A percentile compares a stretch with the other conserved stretches of the same genome.
Conservation (phyloP, 129 eudicot genomes). For the Artemisia annua region DNA sequence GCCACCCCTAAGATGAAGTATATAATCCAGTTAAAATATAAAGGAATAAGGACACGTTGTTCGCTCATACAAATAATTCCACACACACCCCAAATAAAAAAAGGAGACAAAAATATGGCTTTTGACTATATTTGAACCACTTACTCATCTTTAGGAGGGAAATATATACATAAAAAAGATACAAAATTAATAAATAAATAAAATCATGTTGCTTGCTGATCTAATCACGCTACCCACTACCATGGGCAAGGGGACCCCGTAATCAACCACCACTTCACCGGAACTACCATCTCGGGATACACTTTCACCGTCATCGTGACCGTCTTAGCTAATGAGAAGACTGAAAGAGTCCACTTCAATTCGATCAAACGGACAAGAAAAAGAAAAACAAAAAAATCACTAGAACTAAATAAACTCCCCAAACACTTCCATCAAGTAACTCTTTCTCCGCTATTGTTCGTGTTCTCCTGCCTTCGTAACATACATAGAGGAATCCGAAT, state of each 20-base stretch:
- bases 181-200: background rate
- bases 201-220: background rate
- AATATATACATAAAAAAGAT: background rate
- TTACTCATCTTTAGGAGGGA: constrained; percentile 25
- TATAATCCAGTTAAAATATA: no score
- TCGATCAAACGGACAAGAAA: constrained; percentile 21
- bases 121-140: constrained; percentile 32
- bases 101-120: background rate
- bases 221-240: constrained; percentile 2
- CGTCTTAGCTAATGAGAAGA: background rate
- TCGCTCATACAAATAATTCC: constrained; percentile 4
- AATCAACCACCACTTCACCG: constrained; percentile 17
- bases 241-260: background rate
- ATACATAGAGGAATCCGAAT: constrained; percentile 6
- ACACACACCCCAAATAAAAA: background rate
- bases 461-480: constrained; percentile 10
- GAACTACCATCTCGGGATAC: background rate
- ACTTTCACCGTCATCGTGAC: background rate
- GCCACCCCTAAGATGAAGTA: no score
- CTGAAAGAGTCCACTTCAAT: background rate
- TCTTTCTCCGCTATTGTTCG: constrained; percentile 14
- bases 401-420: constrained; percentile 20
- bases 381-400: constrained; percentile 18
- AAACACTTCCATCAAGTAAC: constrained; percentile 3
- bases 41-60: no score